A percentile compares a stretch with the other conserved stretches of the same genome.
phyloP scores from a whole-genome alignment of 2,329 filamentous ascomycete genomes.

The Botrytis squamosa region DNA sequence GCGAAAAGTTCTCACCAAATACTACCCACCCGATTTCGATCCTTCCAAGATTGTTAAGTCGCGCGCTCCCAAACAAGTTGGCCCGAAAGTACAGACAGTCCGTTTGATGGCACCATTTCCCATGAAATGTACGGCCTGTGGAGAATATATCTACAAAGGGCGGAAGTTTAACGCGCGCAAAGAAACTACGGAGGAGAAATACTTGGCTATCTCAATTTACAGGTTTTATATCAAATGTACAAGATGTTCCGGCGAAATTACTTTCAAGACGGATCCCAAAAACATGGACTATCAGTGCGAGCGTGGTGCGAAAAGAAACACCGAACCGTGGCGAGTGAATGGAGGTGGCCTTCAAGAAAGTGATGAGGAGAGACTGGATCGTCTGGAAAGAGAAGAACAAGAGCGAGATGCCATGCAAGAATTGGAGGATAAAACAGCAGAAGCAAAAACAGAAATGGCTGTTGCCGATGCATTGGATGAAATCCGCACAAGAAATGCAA shows the following conservation, averaged over 20 bases:
- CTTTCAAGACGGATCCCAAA: conserved; percentile 92
- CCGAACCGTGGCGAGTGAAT: conserved; percentile 78
- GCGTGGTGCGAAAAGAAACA: conserved; percentile 85
- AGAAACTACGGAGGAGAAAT: conserved; percentile 86
- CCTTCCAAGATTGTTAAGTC: conserved; percentile 73
- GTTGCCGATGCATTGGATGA: conserved; percentile 95
- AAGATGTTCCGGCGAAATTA: conserved; percentile 80
- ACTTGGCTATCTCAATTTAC: conserved; percentile 83
- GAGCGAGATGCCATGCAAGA: conserved; percentile 94
- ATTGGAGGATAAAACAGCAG: conserved; percentile 86
- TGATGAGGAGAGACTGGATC: conserved; percentile 80
- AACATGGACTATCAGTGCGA: conserved; percentile 84
- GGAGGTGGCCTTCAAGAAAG: conserved; percentile 66
- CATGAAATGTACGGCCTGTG: conserved; percentile 68
- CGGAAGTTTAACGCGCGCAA: conserved; percentile 96
- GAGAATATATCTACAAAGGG: conserved; percentile 87
- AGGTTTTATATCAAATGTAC: conserved; percentile 92
- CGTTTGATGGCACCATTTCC: conserved; percentile 87
- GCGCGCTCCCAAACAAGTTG: conserved; percentile 67
- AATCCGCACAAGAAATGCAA: conserved; percentile 86
- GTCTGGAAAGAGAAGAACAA: conserved; percentile 75
- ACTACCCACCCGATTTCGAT: conserved; percentile 79
- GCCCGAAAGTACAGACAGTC: conserved; percentile 80
- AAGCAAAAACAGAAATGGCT: conserved; percentile 93
- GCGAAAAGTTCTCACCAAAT: conserved; percentile 72